Percentiles rank a stretch among this genome's conserved stretches.
Evolutionary conservation across 768 basidiomycete species (phyloP).

Genomic region (Pisolithus orientalis): DNA sequence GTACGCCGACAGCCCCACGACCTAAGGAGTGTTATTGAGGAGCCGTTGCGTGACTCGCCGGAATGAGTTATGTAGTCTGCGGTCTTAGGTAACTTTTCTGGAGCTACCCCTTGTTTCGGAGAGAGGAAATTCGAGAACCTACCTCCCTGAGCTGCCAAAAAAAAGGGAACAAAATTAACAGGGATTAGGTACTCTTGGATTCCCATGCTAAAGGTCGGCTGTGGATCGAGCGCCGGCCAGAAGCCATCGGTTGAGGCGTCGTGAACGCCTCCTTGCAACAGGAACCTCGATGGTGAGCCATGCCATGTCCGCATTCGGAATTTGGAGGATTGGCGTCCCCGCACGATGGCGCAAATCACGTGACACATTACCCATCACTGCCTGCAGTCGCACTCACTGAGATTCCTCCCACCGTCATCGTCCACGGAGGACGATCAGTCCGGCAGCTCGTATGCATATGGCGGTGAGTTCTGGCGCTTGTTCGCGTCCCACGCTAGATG

Average conservation of each 20-base stretch:
- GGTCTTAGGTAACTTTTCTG: no score
- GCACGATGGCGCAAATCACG: background rate
- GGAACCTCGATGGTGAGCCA: background rate
- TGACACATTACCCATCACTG: background rate
- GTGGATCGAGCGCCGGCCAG: no score
- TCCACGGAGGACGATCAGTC: background rate
- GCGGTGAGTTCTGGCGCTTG: constrained; percentile 29
- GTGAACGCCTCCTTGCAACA: no score
- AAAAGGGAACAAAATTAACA: no score
- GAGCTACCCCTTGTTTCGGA: no score
- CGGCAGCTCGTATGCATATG: constrained; percentile 22
- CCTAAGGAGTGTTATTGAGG: background rate
- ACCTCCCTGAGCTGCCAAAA: no score
- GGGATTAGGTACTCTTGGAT: no score
- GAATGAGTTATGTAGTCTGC: no score
- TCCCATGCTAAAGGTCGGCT: no score
- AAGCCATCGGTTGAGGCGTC: no score
- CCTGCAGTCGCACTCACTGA: background rate
- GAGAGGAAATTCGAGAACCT: no score
- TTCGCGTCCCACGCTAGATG: constrained; percentile 19
- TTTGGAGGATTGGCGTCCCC: background rate
- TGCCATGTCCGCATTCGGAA: background rate
- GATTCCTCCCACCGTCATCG: constrained; percentile 5
- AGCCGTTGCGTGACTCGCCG: no score
- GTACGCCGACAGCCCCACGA: background rate